Evolutionary conservation across 2,329 filamentous ascomycete species (phyloP).

Genomic region (Alternaria sp.): DNA sequence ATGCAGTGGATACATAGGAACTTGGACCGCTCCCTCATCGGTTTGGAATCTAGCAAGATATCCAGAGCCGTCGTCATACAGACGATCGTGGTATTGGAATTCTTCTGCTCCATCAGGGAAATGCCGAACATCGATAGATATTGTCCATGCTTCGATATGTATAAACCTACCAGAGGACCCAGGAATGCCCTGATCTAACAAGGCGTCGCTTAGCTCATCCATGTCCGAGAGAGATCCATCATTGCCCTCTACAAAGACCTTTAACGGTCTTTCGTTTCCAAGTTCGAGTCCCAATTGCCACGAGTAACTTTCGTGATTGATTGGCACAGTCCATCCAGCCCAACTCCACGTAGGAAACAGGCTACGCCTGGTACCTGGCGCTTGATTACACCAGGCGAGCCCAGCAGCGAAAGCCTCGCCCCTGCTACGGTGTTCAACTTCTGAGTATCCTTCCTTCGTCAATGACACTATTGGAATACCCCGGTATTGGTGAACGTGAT

Average conservation of each 20-base stretch:
- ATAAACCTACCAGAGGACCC: background rate
- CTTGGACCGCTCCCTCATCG: accelerated
- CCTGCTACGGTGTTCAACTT: background rate
- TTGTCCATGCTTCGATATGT: background rate
- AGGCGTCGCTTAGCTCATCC: background rate
- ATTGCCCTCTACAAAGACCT: background rate
- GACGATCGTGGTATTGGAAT: too few relatives aligned
- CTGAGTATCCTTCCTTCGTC: too few relatives aligned
- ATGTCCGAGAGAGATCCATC: background rate
- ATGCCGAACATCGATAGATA: background rate
- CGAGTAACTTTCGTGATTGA: too few relatives aligned
- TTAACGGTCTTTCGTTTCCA: background rate
- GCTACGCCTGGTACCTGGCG: background rate
- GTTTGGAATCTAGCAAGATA: background rate
- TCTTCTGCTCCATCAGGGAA: too few relatives aligned
- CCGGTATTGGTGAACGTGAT: too few relatives aligned
- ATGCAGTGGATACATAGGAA: background rate
- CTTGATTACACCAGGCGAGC: background rate
- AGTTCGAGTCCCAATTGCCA: too few relatives aligned
- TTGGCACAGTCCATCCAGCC: background rate
- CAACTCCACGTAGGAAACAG: background rate
- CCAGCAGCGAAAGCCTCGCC: background rate
- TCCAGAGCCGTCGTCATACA: too few relatives aligned
- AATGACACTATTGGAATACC: too few relatives aligned
- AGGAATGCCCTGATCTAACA: background rate